These are phyloP conservation scores for Lagenidium giganteum DNA, from an alignment of 352 stramenopile species.

Conservation along the genomic window DNA sequence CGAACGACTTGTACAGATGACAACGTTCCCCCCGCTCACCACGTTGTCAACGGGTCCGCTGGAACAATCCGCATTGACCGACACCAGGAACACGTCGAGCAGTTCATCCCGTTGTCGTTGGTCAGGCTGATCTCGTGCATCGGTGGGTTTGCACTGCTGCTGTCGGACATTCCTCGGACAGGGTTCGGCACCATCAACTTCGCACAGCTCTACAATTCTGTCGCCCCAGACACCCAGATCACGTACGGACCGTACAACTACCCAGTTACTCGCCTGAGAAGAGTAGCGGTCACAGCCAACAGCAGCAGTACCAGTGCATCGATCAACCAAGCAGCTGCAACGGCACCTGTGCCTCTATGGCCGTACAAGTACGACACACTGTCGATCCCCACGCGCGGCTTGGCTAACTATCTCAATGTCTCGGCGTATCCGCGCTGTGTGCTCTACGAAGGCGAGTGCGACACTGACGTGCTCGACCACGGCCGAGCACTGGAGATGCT, in stretches of 20 bases:
- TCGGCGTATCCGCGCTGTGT: slow-evolving; percentile 5
- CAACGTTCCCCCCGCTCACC: too few relatives aligned
- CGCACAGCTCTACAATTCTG: background rate
- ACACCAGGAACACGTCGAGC: too few relatives aligned
- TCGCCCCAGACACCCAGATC: slow-evolving; percentile 1
- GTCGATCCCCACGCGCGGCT: slow-evolving; percentile 7
- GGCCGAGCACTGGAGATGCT: slow-evolving; percentile 8
- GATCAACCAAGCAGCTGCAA: too few relatives aligned
- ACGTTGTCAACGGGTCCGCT: too few relatives aligned
- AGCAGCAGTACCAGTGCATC: background rate
- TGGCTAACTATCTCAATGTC: slow-evolving; percentile 10
- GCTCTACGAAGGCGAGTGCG: slow-evolving; percentile 6
- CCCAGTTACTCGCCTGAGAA: slow-evolving; percentile 3
- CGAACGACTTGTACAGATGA: too few relatives aligned
- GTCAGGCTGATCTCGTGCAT: too few relatives aligned
- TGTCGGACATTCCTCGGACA: slow-evolving; percentile 16
- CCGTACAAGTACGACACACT: slow-evolving; percentile 20
- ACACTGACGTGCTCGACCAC: background rate
- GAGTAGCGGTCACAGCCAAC: background rate
- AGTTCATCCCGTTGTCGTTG: too few relatives aligned
- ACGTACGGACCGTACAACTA: slow-evolving; percentile 15
- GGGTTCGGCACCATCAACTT: slow-evolving; percentile 10
- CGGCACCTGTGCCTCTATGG: slow-evolving; percentile 1
- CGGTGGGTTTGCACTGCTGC: too few relatives aligned
- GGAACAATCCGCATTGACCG: too few relatives aligned